Evolutionary conservation across 805 yeast species (phyloP), one percentile per base, ranked within the genome.

Genomic region (Wickerhamiella azymoides): DNA sequence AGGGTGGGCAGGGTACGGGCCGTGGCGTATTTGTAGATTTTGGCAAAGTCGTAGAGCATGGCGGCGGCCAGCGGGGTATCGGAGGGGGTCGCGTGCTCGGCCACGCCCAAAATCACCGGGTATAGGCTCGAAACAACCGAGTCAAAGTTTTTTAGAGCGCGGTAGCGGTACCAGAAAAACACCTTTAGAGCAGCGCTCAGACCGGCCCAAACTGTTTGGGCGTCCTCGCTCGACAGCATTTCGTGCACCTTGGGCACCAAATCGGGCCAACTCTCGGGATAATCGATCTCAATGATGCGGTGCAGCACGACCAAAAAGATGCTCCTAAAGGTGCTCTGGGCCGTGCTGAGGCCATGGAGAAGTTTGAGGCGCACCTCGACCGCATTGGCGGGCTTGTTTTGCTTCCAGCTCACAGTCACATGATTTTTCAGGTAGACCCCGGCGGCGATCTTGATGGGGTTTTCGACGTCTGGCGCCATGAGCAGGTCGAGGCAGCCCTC

Each of bases 341-440:
- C 61, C 16, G 59, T 57, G 9, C 77, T 71, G 55, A 88, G 63
- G 0, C 85, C 79, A 1, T 76, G 70, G 25, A 86, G 64, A 30
- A 92, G 57, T 52, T 85, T 71, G 16, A 78, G 81, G 50, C 79
- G 76, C 51, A 92, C 76, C 19, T 73, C 67, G 2, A 83, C 84
- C 57, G 79, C 82, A 58, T 89, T 96, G 49, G 74, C 86, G 3
- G 67, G 65, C n/a, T 59, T 67, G 10, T 51, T 51, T 7, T 56
- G 48, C 16, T 57, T 50, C 96, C 96, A 88, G 43, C 73, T 69
- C 32, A 74, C 69, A 13, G 69, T 65, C 18, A 85, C 70, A 47
- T 77, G 70, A 61, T 89, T 88, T 60, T 89, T 89, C 61, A 85
- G 75, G 61, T 76, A 84, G 4, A 89, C 78, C 0, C 92, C 86